phyloP scores from a whole-genome alignment of 345 rosid species.

The Diplotaxis tenuifolia region DNA sequence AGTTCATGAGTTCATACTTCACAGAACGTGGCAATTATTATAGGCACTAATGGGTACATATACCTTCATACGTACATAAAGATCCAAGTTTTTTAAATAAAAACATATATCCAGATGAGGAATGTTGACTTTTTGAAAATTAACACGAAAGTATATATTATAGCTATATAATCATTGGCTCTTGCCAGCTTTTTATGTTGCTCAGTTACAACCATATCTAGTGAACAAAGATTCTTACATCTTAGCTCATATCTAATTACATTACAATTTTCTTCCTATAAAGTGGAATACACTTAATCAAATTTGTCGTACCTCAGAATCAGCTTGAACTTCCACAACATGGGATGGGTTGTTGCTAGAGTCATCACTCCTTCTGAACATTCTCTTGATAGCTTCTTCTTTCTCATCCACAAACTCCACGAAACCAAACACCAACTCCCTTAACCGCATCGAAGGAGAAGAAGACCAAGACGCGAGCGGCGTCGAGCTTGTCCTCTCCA shows the following conservation, averaged over 20 bases:
- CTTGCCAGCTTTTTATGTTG: constrained; percentile 5
- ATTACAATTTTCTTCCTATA: neutral
- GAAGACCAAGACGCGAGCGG: constrained; percentile 32
- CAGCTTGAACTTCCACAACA: constrained; percentile 23
- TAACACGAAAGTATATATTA: neutral
- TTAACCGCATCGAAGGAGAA: constrained; percentile 33
- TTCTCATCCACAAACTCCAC: constrained; percentile 74
- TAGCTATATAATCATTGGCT: constrained; percentile 6
- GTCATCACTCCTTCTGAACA: constrained; percentile 46
- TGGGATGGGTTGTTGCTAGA: constrained; percentile 29
- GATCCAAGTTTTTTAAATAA: neutral
- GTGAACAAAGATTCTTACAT: constrained; percentile 17
- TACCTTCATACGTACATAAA: constrained; percentile 7
- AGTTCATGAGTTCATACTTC: constrained; percentile 18
- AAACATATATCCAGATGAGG: constrained; percentile 1
- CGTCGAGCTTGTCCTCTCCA: constrained; percentile 33
- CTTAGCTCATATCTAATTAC: constrained; percentile 23
- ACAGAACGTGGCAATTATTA: constrained; percentile 24
- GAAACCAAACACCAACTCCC: constrained; percentile 48
- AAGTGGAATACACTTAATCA: constrained; percentile 13
- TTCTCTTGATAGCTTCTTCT: constrained; percentile 76
- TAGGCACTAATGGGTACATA: neutral
- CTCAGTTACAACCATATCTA: constrained; percentile 9
- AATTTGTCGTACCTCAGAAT: constrained; percentile 29
- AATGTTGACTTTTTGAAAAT: neutral